Evolutionary conservation across 345 rosid genomes (phyloP).

Genomic region (Nasturtium officinale): DNA sequence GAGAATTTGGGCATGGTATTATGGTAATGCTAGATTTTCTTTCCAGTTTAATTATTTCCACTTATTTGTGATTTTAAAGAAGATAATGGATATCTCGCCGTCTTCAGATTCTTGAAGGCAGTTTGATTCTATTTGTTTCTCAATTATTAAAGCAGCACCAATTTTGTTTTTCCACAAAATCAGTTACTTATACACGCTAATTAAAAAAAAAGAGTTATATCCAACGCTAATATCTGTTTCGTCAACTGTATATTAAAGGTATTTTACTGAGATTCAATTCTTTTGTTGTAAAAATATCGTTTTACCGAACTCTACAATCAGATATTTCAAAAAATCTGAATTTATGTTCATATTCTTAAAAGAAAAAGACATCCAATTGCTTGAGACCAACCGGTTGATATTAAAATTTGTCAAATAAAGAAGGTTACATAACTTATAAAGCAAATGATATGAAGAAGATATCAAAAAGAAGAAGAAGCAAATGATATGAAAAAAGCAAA

Average conservation of each 20-base stretch:
- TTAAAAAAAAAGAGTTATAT: not conserved
- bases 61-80: not conserved
- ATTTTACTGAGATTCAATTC: too few species aligned
- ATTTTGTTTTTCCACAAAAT: not conserved
- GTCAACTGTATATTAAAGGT: too few species aligned
- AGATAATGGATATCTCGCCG: conserved; percentile 7
- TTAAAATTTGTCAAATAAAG: too few species aligned
- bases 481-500: conserved; percentile 7
- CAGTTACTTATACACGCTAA: not conserved
- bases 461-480: not conserved
- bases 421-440: conserved; percentile 7
- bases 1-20: conserved; percentile 28
- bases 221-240: not conserved
- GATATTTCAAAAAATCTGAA: too few species aligned
- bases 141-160: not conserved
- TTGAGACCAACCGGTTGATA: too few species aligned
- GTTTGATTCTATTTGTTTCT: conserved; percentile 16
- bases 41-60: not conserved
- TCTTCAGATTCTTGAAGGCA: conserved; percentile 26
- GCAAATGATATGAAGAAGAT: conserved; percentile 8
- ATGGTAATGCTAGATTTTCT: conserved; percentile 34
- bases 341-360: too few species aligned
- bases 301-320: too few species aligned
- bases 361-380: too few species aligned
- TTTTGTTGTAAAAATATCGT: too few species aligned